Percentiles rank a stretch among this genome's conserved stretches.
Conservation (phyloP, 1,139 yeast genomes). For the Sugiyamaella pinicola region DNA sequence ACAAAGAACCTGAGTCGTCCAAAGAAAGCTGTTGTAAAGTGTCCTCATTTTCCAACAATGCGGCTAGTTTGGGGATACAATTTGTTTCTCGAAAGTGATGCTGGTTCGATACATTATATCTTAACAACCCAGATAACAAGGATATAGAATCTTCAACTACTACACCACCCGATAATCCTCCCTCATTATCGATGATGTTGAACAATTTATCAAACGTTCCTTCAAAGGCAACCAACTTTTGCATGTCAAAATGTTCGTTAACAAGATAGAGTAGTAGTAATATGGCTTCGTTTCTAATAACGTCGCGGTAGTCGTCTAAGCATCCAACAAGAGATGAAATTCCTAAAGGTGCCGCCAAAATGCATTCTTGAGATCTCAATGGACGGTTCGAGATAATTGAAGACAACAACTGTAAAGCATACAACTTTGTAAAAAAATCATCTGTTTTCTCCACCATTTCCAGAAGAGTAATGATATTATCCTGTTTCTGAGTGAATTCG, state of each 20-base stretch:
- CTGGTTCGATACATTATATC: conserved; percentile 89
- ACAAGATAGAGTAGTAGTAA: conserved; percentile 80
- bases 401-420: conserved; percentile 81
- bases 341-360: conserved; percentile 76
- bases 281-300: conserved; percentile 83
- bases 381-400: conserved; percentile 82
- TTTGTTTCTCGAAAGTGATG: conserved; percentile 84
- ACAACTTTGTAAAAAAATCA: conserved; percentile 77
- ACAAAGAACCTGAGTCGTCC: conserved; percentile 24
- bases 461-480: conserved; percentile 59
- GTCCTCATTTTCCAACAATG: conserved; percentile 45
- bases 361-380: conserved; percentile 67
- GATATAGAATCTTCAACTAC: conserved; percentile 88
- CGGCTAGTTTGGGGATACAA: conserved; percentile 65
- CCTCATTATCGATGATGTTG: conserved; percentile 78
- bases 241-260: conserved; percentile 81
- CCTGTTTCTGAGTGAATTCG: conserved; percentile 69
- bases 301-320: conserved; percentile 76
- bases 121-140: conserved; percentile 68
- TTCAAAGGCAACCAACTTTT: conserved; percentile 92
- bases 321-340: conserved; percentile 71
- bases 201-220: conserved; percentile 85
- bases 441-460: conserved; percentile 59
- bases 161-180: conserved; percentile 92
- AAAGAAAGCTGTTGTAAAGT: conserved; percentile 21